Percentiles rank a stretch among this genome's conserved stretches.
phyloP scores from a whole-genome alignment of 192 early-diverging fungal species.

The Allomyces macrogynus region DNA sequence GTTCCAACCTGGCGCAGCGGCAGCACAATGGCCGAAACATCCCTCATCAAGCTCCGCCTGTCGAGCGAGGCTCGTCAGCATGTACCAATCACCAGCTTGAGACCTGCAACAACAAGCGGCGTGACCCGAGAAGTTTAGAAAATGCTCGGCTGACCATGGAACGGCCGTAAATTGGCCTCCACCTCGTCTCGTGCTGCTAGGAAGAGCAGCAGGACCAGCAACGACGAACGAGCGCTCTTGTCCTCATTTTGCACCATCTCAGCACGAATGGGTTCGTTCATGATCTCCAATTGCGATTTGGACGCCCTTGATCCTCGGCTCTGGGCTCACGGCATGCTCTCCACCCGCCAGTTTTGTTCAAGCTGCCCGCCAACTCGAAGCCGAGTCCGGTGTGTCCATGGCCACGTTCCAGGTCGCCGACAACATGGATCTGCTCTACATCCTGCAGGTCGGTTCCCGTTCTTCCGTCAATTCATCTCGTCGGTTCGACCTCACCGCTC shows the following conservation, averaged over 20 bases:
- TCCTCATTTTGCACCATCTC: background rate
- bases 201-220: background rate
- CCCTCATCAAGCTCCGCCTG: background rate
- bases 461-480: no score
- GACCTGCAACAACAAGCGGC: no score
- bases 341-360: no score
- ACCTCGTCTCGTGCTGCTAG: background rate
- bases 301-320: no score
- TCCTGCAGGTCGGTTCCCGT: slow-evolving; percentile 12
- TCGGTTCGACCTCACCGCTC: no score
- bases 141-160: no score
- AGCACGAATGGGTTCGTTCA: background rate
- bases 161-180: no score
- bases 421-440: slow-evolving; percentile 27
- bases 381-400: slow-evolving; percentile 20
- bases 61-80: background rate
- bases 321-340: no score
- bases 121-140: no score
- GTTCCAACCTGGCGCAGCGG: no score
- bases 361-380: slow-evolving; percentile 4
- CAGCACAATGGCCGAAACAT: background rate
- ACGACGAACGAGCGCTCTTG: background rate
- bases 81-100: no score
- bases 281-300: no score
- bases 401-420: slow-evolving; percentile 22